phyloP scores from a whole-genome alignment of 1,139 yeast species.

The Candida sp. region DNA sequence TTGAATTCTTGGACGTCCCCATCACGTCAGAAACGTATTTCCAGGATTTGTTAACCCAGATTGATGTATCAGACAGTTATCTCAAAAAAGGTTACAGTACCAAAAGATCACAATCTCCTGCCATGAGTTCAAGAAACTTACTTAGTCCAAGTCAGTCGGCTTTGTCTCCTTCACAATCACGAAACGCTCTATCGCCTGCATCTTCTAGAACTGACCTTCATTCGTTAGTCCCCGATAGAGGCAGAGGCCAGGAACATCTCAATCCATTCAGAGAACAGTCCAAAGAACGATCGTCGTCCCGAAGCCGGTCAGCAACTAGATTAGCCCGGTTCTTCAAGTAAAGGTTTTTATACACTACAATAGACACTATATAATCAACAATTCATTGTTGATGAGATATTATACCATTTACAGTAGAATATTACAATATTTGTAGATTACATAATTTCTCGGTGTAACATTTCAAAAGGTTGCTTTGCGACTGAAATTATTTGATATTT shows the following conservation, averaged over 20 bases:
- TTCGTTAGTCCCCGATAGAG: conserved; percentile 10
- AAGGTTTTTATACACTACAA: too few species aligned
- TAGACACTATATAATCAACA: background rate
- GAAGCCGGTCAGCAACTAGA: conserved; percentile 9
- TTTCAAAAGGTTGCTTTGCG: too few species aligned
- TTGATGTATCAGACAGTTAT: conserved; percentile 18
- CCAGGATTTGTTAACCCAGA: conserved; percentile 23
- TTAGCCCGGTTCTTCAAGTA: conserved; percentile 16
- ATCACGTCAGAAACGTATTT: conserved; percentile 29
- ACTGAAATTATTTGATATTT: too few species aligned
- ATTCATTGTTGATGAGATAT: background rate
- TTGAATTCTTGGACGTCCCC: conserved; percentile 22
- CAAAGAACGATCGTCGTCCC: conserved; percentile 14
- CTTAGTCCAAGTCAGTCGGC: conserved; percentile 3
- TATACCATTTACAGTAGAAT: background rate
- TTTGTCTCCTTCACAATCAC: conserved; percentile 18
- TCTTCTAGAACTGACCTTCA: conserved; percentile 9
- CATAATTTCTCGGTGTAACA: too few species aligned
- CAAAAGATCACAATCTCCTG: background rate
- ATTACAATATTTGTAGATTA: too few species aligned
- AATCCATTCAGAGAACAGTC: conserved; percentile 3
- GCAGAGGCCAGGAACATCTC: conserved; percentile 2
- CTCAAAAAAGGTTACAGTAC: conserved; percentile 9
- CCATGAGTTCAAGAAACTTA: background rate
- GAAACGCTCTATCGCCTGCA: conserved; percentile 9